A percentile compares a stretch with the other conserved stretches of the same genome.
These are phyloP conservation scores for Tilletia walkeri DNA, from an alignment of 1,284 basidiomycete genomes.

Conservation along the genomic window DNA sequence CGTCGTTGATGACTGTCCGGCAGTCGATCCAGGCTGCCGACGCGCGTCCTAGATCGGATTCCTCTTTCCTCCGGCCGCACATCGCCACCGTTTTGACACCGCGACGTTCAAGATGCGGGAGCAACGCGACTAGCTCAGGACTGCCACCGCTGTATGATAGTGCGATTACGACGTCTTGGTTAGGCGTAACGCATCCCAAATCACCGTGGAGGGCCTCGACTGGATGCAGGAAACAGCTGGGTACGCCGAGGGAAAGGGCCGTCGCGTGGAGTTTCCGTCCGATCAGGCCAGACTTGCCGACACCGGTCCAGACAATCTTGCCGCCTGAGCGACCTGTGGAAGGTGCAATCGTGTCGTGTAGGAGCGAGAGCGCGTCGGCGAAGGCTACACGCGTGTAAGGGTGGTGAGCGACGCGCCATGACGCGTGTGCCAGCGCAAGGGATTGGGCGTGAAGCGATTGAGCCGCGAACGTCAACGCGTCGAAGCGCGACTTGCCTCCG, in stretches of 20 bases:
- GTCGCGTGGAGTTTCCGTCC: conserved; percentile 48
- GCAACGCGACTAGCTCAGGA: conserved; percentile 53
- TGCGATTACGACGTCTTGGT: conserved; percentile 53
- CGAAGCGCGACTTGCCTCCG: conserved; percentile 25
- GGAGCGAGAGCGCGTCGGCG: conserved; percentile 35
- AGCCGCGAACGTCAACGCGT: conserved; percentile 29
- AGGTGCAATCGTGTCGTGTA: conserved; percentile 30
- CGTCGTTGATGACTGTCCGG: conserved; percentile 45
- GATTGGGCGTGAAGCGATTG: conserved; percentile 35
- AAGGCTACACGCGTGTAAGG: conserved; percentile 32
- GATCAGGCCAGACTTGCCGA: conserved; percentile 55
- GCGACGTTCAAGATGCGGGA: conserved; percentile 52
- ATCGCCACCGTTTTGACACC: conserved; percentile 54
- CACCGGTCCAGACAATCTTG: conserved; percentile 56
- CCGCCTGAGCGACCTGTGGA: conserved; percentile 39
- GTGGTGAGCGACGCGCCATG: conserved; percentile 30
- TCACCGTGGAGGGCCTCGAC: conserved; percentile 58
- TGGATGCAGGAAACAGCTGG: conserved; percentile 56
- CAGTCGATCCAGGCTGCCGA: conserved; percentile 55
- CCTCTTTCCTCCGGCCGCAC: conserved; percentile 39
- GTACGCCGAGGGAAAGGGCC: conserved; percentile 53
- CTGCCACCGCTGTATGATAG: conserved; percentile 57
- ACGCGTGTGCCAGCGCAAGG: conserved; percentile 32
- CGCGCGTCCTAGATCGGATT: conserved; percentile 50
- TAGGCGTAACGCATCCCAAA: conserved; percentile 54